phyloP scores from a whole-genome alignment of 768 basidiomycete species.

The Holtermanniella nyarrowii region DNA sequence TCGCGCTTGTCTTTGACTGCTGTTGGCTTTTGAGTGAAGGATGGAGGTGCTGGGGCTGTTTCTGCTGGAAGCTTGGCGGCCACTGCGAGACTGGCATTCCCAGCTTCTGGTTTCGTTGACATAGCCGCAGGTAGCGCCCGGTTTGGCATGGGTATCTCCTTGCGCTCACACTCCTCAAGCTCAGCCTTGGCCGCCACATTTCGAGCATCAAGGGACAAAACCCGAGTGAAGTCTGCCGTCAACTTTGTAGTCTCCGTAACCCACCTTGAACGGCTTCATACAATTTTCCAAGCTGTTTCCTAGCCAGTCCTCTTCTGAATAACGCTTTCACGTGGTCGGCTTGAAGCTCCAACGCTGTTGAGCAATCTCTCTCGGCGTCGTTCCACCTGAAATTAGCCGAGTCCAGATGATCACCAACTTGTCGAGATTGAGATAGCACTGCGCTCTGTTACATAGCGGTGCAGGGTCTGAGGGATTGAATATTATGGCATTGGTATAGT shows the following conservation, averaged over 20 bases:
- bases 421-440: conserved; percentile 85
- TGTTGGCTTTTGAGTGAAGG: not conserved
- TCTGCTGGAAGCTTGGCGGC: too few species aligned
- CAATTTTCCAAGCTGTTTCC: conserved; percentile 49
- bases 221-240: conserved; percentile 52
- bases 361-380: conserved; percentile 75
- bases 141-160: too few species aligned
- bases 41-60: too few species aligned
- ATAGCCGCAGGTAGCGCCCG: too few species aligned
- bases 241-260: too few species aligned
- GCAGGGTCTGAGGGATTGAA: conserved; percentile 63
- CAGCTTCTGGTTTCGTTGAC: too few species aligned
- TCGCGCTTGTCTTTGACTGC: too few species aligned
- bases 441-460: conserved; percentile 75
- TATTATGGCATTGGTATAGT: conserved; percentile 72
- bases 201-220: conserved; percentile 53
- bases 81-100: too few species aligned
- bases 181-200: conserved; percentile 59
- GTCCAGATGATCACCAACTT: conserved; percentile 54
- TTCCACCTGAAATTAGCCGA: conserved; percentile 48
- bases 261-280: conserved; percentile 57
- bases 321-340: conserved; percentile 54
- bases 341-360: conserved; percentile 51
- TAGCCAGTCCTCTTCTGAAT: conserved; percentile 68
- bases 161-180: too few species aligned